Conservation (phyloP, 2,329 filamentous ascomycete genomes). For the Talaromyces sp. region DNA sequence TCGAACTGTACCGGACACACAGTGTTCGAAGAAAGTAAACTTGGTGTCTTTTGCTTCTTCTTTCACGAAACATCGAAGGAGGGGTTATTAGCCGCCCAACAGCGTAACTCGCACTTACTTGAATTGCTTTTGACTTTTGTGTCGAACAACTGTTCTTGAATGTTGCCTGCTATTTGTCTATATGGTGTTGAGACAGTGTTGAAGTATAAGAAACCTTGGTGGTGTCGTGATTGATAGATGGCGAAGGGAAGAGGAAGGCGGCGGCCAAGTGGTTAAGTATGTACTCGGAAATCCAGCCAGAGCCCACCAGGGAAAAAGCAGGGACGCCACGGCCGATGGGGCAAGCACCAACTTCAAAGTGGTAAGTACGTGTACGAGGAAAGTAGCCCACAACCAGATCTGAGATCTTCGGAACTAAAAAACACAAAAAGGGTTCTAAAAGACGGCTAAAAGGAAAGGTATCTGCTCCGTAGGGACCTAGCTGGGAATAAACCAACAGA, state of each 20-base stretch:
- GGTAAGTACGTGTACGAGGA: slow-evolving; percentile 8
- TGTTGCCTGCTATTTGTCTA: not conserved
- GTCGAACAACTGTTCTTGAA: not conserved
- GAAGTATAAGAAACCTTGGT: not conserved
- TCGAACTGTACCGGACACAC: not conserved
- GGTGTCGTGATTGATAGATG: not conserved
- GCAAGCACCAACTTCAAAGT: slow-evolving; percentile 12
- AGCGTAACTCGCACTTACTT: not conserved
- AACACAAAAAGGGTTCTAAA: slow-evolving; percentile 16
- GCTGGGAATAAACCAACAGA: slow-evolving; percentile 12
- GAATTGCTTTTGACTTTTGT: not conserved
- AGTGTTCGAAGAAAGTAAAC: not conserved
- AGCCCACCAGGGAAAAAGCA: slow-evolving; percentile 5
- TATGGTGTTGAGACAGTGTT: not conserved
- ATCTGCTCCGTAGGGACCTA: slow-evolving; percentile 15
- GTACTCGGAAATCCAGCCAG: slow-evolving; percentile 2
- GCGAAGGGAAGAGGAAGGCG: not conserved
- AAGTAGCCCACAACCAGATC: slow-evolving; percentile 22
- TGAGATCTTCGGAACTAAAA: slow-evolving; percentile 26
- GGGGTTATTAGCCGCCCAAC: not conserved
- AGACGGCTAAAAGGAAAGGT: slow-evolving; percentile 17
- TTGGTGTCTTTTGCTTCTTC: not conserved
- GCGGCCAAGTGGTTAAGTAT: slow-evolving; percentile 5
- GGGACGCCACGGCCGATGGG: slow-evolving; percentile 13
- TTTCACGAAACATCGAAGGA: not conserved